These are phyloP conservation scores for Sequoia sempervirens DNA, from an alignment of 75 land plant species.

Conservation along the genomic window DNA sequence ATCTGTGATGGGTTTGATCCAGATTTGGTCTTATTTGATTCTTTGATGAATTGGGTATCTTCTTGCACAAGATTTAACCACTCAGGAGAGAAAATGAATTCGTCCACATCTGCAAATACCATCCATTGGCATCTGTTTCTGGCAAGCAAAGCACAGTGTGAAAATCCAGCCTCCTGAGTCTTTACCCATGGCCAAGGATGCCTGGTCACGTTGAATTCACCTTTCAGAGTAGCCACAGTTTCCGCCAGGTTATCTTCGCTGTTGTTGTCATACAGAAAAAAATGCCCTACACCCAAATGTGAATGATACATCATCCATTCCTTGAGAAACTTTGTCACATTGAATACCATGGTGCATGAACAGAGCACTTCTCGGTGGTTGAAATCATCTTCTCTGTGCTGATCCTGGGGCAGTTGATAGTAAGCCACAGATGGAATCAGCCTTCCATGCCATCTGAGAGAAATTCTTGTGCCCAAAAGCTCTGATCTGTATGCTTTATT, in stretches of 20 bases:
- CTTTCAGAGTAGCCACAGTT: conserved; percentile 17
- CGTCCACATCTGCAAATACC: conserved; percentile 78
- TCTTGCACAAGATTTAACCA: conserved; percentile 13
- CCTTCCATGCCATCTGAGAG: conserved; percentile 3
- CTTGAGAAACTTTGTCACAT: conserved; percentile 63
- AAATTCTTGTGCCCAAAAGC: conserved; percentile 13
- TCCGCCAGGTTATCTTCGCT: conserved; percentile 62
- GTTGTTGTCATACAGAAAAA: conserved; percentile 78
- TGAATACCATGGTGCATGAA: conserved; percentile 83
- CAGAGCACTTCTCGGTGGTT: conserved; percentile 26
- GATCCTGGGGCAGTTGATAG: conserved; percentile 8
- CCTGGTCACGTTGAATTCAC: conserved; percentile 24
- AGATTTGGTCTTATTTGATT: neutral
- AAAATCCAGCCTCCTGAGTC: conserved; percentile 90
- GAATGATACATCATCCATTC: conserved; percentile 88
- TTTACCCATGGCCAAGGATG: conserved; percentile 78
- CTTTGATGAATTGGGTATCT: neutral
- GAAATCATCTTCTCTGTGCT: neutral
- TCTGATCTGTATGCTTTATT: neutral
- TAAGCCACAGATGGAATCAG: conserved; percentile 31
- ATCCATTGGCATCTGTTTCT: conserved; percentile 62
- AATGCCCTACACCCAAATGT: conserved; percentile 63
- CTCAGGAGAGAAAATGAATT: conserved; percentile 58
- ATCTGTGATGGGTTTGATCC: neutral
- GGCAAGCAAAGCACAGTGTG: conserved; percentile 57